Conservation (phyloP, 2,329 filamentous ascomycete genomes). For the Arthrobotrys sphaeroides region DNA sequence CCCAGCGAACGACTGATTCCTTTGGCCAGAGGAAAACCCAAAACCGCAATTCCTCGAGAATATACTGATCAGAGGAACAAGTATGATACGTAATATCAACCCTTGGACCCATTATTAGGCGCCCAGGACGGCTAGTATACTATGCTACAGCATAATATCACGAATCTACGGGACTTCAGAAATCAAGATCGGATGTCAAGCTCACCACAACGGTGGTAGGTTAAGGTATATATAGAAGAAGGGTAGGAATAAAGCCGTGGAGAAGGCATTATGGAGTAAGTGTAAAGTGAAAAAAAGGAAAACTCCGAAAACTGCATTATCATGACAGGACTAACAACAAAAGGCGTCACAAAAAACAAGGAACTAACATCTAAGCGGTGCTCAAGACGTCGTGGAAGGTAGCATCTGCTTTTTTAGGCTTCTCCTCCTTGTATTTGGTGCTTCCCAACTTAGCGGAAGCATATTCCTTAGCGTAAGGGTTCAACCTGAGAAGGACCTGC, state of each 20-base stretch:
- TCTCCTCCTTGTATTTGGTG: slow-evolving; percentile 71
- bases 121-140: too few species aligned
- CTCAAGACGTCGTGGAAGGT: slow-evolving; percentile 35
- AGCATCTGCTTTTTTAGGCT: slow-evolving; percentile 64
- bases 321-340: slow-evolving; percentile 42
- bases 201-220: not conserved
- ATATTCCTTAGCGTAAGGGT: slow-evolving; percentile 95
- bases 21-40: too few species aligned
- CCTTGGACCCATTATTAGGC: too few species aligned
- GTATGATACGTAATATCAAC: too few species aligned
- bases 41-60: too few species aligned
- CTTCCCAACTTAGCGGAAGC: slow-evolving; percentile 83
- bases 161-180: not conserved
- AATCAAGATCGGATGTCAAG: not conserved
- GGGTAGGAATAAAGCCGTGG: slow-evolving; percentile 31
- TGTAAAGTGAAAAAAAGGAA: slow-evolving; percentile 7
- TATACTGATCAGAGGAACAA: too few species aligned
- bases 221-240: slow-evolving; percentile 41
- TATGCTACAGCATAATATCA: too few species aligned
- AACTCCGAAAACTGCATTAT: slow-evolving; percentile 47
- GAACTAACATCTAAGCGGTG: slow-evolving; percentile 20
- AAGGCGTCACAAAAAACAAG: slow-evolving; percentile 7
- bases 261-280: slow-evolving; percentile 25
- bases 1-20: too few species aligned
- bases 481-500: slow-evolving; percentile 97